These are phyloP conservation scores for Suillus tomentosus DNA, from an alignment of 768 basidiomycete genomes.

Conservation along the genomic window DNA sequence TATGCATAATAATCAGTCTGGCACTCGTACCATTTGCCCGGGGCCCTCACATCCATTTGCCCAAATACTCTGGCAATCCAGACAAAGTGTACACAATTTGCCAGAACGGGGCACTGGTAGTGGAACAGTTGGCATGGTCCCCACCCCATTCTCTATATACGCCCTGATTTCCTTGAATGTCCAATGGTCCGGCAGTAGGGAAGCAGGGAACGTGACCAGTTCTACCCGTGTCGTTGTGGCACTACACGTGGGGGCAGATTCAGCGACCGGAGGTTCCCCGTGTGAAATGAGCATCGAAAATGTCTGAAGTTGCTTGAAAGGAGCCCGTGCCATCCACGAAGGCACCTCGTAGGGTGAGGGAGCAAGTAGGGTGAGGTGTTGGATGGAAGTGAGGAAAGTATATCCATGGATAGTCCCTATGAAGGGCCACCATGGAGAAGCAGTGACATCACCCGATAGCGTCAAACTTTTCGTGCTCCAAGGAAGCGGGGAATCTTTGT, in stretches of 20 bases:
- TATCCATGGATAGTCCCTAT: slow-evolving; percentile 31
- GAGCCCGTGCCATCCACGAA: slow-evolving; percentile 23
- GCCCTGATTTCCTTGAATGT: background rate
- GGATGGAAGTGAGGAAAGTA: slow-evolving; percentile 36
- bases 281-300: background rate
- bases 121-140: background rate
- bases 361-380: slow-evolving; percentile 36
- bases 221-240: too few species aligned
- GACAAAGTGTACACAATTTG: background rate
- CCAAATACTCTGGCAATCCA: background rate
- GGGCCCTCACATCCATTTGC: background rate
- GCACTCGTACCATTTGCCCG: background rate
- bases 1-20: background rate
- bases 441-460: slow-evolving; percentile 31
- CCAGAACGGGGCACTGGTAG: background rate
- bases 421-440: slow-evolving; percentile 34
- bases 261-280: background rate
- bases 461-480: slow-evolving; percentile 26
- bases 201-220: background rate
- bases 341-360: slow-evolving; percentile 10
- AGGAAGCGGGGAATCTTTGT: slow-evolving; percentile 28
- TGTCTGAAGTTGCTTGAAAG: slow-evolving; percentile 30
- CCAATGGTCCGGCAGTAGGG: background rate
- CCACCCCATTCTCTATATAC: background rate
- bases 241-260: background rate